phyloP scores from a whole-genome alignment of 345 rosid genomes.

The Cardiospermum halicacabum region DNA sequence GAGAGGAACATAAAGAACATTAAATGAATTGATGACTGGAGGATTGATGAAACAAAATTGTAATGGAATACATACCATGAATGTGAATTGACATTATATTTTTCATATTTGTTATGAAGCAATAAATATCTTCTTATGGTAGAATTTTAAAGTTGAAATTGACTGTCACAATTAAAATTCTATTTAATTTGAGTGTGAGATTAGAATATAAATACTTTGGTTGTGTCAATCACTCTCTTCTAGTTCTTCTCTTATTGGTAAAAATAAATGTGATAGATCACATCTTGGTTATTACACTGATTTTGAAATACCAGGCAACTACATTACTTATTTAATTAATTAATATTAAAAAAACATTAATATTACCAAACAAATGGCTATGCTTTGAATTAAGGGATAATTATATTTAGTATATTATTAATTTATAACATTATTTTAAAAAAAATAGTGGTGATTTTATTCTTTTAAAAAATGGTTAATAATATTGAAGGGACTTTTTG shows the following conservation, averaged over 20 bases:
- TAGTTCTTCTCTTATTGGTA: not conserved
- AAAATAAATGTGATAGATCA: not conserved
- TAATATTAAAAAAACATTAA: too few relatives aligned
- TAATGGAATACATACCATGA: too few relatives aligned
- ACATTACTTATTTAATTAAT: too few relatives aligned
- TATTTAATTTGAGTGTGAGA: constrained; percentile 5
- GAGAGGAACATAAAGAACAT: too few relatives aligned
- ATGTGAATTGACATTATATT: too few relatives aligned
- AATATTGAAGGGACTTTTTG: too few relatives aligned
- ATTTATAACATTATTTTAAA: not conserved
- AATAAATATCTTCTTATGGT: not conserved
- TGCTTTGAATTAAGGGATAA: too few relatives aligned
- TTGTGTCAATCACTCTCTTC: constrained; percentile 9
- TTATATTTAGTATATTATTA: not conserved
- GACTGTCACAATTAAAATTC: not conserved
- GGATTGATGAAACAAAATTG: too few relatives aligned
- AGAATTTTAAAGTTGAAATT: not conserved
- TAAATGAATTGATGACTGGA: too few relatives aligned
- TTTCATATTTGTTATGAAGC: too few relatives aligned
- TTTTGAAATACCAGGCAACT: not conserved
- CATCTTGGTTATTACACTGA: not conserved
- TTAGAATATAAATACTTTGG: constrained; percentile 1
- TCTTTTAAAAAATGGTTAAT: not conserved
- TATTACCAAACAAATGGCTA: too few relatives aligned
- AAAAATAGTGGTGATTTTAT: not conserved